phyloP scores from a whole-genome alignment of 441 rosid genomes.

The Adansonia gregorii region DNA sequence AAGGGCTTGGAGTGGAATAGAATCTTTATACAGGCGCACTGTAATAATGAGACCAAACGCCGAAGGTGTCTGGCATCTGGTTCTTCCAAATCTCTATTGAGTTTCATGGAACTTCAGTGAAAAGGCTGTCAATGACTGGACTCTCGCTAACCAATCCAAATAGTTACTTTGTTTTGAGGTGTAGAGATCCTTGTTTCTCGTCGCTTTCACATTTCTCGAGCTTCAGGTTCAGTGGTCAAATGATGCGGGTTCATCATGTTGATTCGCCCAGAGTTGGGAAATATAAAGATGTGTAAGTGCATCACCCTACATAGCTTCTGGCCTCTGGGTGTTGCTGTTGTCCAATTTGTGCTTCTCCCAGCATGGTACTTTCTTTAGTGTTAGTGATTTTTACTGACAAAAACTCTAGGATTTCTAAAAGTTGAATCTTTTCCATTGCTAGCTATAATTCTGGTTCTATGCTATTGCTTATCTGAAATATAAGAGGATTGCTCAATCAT shows the following conservation, averaged over 20 bases:
- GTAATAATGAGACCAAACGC: neutral
- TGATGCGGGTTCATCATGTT: conserved; percentile 9
- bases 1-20: conserved; percentile 3
- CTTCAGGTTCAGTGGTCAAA: neutral
- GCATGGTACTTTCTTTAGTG: neutral
- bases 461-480: neutral
- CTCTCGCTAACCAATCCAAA: neutral
- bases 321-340: neutral
- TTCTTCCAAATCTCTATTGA: neutral
- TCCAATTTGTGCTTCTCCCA: neutral
- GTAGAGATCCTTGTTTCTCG: neutral
- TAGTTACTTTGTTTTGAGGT: neutral
- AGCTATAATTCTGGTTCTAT: neutral
- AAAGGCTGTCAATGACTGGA: neutral
- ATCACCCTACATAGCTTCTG: neutral
- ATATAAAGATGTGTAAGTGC: neutral
- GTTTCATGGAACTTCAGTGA: neutral
- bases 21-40: neutral
- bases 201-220: neutral
- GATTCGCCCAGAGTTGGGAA: neutral
- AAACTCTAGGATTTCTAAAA: neutral
- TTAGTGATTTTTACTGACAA: neutral
- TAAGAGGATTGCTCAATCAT: neutral
- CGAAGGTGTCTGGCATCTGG: conserved; percentile 5
- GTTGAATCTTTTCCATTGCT: neutral